These are phyloP conservation scores for Curvularia verruculosa DNA, from an alignment of 2,329 filamentous ascomycete genomes.

Conservation along the genomic window DNA sequence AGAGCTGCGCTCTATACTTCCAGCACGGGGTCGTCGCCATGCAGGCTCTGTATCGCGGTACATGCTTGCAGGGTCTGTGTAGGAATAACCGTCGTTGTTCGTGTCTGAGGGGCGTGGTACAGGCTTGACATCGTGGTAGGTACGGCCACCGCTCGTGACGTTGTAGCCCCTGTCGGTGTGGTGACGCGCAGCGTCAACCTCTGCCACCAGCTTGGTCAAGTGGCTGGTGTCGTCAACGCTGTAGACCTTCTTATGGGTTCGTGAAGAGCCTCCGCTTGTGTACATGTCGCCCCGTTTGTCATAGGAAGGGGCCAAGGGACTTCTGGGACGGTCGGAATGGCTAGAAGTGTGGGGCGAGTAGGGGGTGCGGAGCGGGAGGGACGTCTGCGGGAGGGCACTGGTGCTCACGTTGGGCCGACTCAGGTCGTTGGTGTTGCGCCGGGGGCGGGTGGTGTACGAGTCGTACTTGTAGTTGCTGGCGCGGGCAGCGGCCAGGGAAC, in stretches of 20 bases:
- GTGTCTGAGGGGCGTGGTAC: slow-evolving; percentile 42
- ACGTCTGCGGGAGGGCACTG: slow-evolving; percentile 32
- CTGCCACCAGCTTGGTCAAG: slow-evolving; percentile 45
- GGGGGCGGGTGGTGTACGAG: slow-evolving; percentile 53
- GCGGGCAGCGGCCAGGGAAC: slow-evolving; percentile 20
- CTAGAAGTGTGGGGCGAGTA: slow-evolving; percentile 31
- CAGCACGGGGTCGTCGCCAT: slow-evolving; percentile 53
- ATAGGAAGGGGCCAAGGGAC: slow-evolving; percentile 49
- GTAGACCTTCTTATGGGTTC: slow-evolving; percentile 56
- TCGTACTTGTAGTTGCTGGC: slow-evolving; percentile 47
- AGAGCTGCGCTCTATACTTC: slow-evolving; percentile 53
- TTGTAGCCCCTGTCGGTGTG: slow-evolving; percentile 31
- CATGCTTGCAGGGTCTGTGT: slow-evolving; percentile 59
- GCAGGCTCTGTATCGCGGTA: slow-evolving; percentile 58
- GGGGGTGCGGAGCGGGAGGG: slow-evolving; percentile 43
- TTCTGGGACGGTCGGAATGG: slow-evolving; percentile 46
- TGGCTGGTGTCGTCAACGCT: slow-evolving; percentile 55
- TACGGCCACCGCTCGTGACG: slow-evolving; percentile 40
- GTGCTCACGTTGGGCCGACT: slow-evolving; percentile 45
- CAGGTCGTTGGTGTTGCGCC: slow-evolving; percentile 52
- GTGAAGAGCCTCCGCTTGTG: slow-evolving; percentile 44
- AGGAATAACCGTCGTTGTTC: slow-evolving; percentile 54
- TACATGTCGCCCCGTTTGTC: slow-evolving; percentile 46
- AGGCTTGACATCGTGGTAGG: slow-evolving; percentile 38
- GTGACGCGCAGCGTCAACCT: slow-evolving; percentile 44